These are phyloP conservation scores for Scutellaria barbata DNA, from an alignment of 257 asterid genomes.

Conservation along the genomic window DNA sequence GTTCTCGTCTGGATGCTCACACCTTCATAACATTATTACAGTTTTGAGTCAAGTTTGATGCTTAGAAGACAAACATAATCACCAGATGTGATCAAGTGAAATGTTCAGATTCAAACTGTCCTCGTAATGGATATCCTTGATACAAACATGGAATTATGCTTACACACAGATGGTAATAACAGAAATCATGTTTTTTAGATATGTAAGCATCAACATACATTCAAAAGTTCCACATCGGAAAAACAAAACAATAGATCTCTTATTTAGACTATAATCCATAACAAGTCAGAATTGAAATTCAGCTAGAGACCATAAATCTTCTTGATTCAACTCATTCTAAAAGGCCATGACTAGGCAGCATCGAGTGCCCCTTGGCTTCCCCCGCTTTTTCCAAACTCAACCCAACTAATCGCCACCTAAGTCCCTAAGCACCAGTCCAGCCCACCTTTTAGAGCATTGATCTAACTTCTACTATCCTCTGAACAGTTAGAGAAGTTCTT, in stretches of 20 bases:
- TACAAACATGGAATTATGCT: background rate
- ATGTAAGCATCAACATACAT: background rate
- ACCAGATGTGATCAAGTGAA: background rate
- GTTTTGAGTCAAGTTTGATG: background rate
- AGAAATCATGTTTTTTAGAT: background rate
- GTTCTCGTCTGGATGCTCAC: conserved; percentile 76
- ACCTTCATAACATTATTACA: conserved; percentile 44
- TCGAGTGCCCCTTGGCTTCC: background rate
- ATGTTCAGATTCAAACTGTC: background rate
- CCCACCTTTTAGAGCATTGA: background rate
- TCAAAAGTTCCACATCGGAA: background rate
- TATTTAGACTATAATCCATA: no score
- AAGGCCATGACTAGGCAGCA: background rate
- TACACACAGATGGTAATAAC: background rate
- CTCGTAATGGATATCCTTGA: background rate
- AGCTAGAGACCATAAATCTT: background rate
- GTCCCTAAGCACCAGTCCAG: background rate
- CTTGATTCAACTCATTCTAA: background rate
- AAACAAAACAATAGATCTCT: background rate
- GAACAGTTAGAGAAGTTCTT: background rate
- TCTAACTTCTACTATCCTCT: background rate
- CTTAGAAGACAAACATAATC: background rate
- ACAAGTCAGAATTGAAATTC: background rate
- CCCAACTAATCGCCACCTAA: background rate
- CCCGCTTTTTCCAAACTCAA: background rate